Evolutionary conservation across 225 moss, liverwort and hornwort genomes (phyloP).

Genomic region (Anthoceros angustus): DNA sequence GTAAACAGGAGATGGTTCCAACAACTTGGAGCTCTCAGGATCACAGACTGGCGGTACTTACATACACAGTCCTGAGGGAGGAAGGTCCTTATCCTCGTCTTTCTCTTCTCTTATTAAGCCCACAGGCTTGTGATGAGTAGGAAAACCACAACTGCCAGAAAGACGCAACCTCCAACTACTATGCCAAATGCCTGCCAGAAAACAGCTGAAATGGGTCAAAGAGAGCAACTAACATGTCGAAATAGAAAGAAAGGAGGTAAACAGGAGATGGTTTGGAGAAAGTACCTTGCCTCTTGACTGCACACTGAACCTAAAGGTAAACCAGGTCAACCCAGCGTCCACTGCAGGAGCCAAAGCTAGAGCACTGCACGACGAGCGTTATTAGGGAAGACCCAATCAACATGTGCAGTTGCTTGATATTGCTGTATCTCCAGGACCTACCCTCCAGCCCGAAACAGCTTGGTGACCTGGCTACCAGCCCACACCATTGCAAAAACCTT

Average conservation of each 20-base stretch:
- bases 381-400: too few species aligned
- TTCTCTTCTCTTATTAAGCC: not conserved
- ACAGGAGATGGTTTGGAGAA: too few species aligned
- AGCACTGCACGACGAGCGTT: conserved; percentile 18
- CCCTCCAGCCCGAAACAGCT: conserved; percentile 35
- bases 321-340: conserved; percentile 29
- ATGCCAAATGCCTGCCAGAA: not conserved
- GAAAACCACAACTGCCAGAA: not conserved
- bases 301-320: conserved; percentile 24
- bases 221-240: too few species aligned
- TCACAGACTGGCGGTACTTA: too few species aligned
- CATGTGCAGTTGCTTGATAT: too few species aligned
- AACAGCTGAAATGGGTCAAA: too few species aligned
- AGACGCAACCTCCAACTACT: not conserved
- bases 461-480: conserved; percentile 50
- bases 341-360: conserved; percentile 33
- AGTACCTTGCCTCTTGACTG: conserved; percentile 28
- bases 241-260: too few species aligned
- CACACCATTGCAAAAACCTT: conserved; percentile 36
- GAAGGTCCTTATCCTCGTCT: too few species aligned
- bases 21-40: too few species aligned
- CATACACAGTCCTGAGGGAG: too few species aligned
- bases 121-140: not conserved
- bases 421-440: not conserved
- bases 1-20: too few species aligned